Evolutionary conservation across 371 early-diverging fungal genomes (phyloP).

Genomic region (Synchytrium microbalum): DNA sequence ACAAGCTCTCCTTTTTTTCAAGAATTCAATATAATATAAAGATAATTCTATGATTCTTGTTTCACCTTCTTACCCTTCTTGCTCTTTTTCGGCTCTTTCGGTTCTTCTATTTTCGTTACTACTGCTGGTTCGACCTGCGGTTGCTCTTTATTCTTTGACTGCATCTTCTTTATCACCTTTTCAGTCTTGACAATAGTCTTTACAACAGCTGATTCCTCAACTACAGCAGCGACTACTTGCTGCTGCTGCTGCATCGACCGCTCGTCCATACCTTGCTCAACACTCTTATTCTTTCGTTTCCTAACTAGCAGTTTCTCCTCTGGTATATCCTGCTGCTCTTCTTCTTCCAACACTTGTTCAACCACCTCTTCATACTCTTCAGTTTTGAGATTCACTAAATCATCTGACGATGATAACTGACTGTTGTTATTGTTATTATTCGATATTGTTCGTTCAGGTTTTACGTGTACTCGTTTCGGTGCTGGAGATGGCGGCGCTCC

Average conservation of each 20-base stretch:
- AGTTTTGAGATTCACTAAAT: constrained; percentile 4
- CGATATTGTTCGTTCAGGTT: constrained; percentile 8
- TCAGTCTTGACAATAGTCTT: constrained; percentile 5
- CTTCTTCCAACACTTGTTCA: not conserved
- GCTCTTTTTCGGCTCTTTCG: constrained; percentile 11
- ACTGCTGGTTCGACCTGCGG: constrained; percentile 4
- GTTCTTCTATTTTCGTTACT: constrained; percentile 8
- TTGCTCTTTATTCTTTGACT: constrained; percentile 15
- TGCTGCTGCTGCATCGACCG: not conserved
- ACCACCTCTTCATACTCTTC: constrained; percentile 11
- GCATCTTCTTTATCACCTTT: constrained; percentile 4
- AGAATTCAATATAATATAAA: not conserved
- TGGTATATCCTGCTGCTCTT: not conserved
- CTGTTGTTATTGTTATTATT: not conserved
- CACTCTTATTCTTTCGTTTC: constrained; percentile 32
- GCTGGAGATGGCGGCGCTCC: not conserved
- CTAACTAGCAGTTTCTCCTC: constrained; percentile 28
- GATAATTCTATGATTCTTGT: constrained; percentile 4
- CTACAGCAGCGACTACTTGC: too few relatives aligned
- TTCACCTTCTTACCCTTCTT: constrained; percentile 14
- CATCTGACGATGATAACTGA: constrained; percentile 10
- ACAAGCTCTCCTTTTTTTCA: too few relatives aligned
- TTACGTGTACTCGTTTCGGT: not conserved
- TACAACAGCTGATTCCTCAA: not conserved
- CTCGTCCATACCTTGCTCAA: constrained; percentile 35